Percentiles rank a stretch among this genome's conserved stretches.
Conservation (phyloP, 2,329 filamentous ascomycete species). For the Monilinia polystroma region DNA sequence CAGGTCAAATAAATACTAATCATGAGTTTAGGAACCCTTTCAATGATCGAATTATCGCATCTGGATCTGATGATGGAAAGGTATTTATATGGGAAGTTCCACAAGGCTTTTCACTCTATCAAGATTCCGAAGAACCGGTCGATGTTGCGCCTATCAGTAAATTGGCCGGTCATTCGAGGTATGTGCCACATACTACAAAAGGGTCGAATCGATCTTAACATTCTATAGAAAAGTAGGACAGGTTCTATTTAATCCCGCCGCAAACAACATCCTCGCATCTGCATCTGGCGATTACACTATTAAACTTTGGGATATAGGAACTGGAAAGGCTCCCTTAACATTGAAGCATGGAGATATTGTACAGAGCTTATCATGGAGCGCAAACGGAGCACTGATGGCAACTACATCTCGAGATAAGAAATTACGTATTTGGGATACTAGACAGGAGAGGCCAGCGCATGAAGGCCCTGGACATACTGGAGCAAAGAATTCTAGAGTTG, state of each 20-base stretch:
- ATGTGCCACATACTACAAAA: slow-evolving; percentile 36
- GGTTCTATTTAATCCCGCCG: slow-evolving; percentile 94
- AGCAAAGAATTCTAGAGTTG: slow-evolving; percentile 94
- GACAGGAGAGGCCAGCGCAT: slow-evolving; percentile 84
- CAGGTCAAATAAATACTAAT: slow-evolving; percentile 17
- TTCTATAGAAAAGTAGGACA: slow-evolving; percentile 84
- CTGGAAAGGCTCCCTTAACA: slow-evolving; percentile 69
- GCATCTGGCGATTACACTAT: slow-evolving; percentile 92
- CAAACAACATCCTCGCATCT: slow-evolving; percentile 92
- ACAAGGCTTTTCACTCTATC: slow-evolving; percentile 78
- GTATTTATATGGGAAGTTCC: slow-evolving; percentile 97
- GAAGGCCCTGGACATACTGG: slow-evolving; percentile 84
- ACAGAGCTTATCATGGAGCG: slow-evolving; percentile 94
- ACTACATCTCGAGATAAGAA: slow-evolving; percentile 99
- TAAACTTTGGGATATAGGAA: slow-evolving; percentile 92
- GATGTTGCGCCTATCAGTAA: slow-evolving; percentile 80
- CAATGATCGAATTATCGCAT: slow-evolving; percentile 89
- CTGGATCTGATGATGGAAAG: slow-evolving; percentile 94
- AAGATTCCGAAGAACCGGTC: slow-evolving; percentile 78
- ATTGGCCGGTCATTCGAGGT: slow-evolving; percentile 85
- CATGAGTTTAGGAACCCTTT: slow-evolving; percentile 76
- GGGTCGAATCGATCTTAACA: slow-evolving; percentile 32
- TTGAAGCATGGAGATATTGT: slow-evolving; percentile 90
- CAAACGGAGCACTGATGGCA: slow-evolving; percentile 78
- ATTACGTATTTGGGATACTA: slow-evolving; percentile 93